These are phyloP conservation scores for Aspergillus ochraceoroseus DNA, from an alignment of 2,329 filamentous ascomycete species.

Conservation along the genomic window DNA sequence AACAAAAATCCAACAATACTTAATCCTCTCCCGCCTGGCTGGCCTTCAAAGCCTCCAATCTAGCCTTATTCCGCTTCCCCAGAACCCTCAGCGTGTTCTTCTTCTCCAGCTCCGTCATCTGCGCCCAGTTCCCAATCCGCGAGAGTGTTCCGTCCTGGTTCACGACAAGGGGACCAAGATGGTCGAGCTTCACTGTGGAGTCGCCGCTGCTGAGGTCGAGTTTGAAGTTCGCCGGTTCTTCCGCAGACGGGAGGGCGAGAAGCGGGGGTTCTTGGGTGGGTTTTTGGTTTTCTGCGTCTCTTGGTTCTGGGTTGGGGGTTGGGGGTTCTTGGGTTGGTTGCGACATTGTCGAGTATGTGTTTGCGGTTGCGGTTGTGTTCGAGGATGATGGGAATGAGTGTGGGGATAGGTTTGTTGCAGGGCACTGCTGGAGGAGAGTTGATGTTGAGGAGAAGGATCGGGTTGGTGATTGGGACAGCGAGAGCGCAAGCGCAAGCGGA, in stretches of 20 bases:
- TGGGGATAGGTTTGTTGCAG: conserved; percentile 26
- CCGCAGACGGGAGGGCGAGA: conserved; percentile 71
- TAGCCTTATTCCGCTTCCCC: conserved; percentile 62
- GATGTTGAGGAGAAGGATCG: conserved; percentile 7
- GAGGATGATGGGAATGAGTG: conserved; percentile 1
- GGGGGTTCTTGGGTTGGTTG: conserved; percentile 3
- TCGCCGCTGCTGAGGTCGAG: conserved; percentile 57
- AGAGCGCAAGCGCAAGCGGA: no score
- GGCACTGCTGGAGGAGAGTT: conserved; percentile 19
- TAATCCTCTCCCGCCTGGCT: conserved; percentile 15
- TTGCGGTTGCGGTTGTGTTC: conserved; percentile 13
- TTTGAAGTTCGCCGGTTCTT: conserved; percentile 78
- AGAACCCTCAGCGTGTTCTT: conserved; percentile 63
- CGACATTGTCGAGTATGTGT: conserved; percentile 25
- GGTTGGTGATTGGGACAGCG: background rate
- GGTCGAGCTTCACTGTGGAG: conserved; percentile 56
- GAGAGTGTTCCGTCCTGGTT: conserved; percentile 67
- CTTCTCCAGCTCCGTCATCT: conserved; percentile 65
- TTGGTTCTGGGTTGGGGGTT: conserved; percentile 15
- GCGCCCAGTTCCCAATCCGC: conserved; percentile 66
- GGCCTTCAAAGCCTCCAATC: conserved; percentile 53
- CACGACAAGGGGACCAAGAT: conserved; percentile 68
- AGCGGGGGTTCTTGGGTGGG: conserved; percentile 40
- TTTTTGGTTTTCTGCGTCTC: conserved; percentile 17
- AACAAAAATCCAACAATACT: background rate